Percentiles rank a stretch among this genome's conserved stretches.
Conservation (phyloP, 257 asterid species). For the Apocynum venetum region DNA sequence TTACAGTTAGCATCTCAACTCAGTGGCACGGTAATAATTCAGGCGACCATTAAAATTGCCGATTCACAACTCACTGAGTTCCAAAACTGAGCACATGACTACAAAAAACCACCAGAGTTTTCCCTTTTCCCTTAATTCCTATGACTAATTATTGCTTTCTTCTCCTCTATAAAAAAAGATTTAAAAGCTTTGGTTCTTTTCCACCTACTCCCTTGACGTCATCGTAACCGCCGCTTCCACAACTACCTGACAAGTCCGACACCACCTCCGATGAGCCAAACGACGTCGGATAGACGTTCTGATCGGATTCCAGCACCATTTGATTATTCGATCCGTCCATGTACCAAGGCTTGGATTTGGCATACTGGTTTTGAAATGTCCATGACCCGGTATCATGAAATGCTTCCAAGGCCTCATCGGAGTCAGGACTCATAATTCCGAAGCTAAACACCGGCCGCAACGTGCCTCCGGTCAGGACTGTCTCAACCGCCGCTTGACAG, state of each 20-base stretch:
- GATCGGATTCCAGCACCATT: conserved; percentile 12
- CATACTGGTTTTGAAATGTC: conserved; percentile 4
- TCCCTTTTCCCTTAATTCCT: not conserved
- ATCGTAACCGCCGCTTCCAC: conserved; percentile 32
- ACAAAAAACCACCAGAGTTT: not conserved
- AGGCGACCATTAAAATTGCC: not conserved
- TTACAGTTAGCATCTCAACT: not conserved
- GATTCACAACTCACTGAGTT: conserved; percentile 9
- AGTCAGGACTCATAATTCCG: conserved; percentile 19
- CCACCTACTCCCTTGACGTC: conserved; percentile 35
- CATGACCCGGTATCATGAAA: not conserved
- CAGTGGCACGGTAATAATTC: not conserved
- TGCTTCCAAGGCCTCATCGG: conserved; percentile 19
- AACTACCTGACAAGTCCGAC: conserved; percentile 48
- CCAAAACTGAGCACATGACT: conserved; percentile 7
- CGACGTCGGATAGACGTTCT: conserved; percentile 24
- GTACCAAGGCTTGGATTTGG: conserved; percentile 9
- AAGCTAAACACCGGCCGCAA: conserved; percentile 22
- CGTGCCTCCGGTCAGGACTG: conserved; percentile 64
- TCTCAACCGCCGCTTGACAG: conserved; percentile 72
- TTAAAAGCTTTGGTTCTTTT: conserved; percentile 80
- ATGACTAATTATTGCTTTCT: not conserved
- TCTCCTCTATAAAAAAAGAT: conserved; percentile 48
- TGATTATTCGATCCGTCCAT: conserved; percentile 27
- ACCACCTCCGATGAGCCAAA: conserved; percentile 31